Evolutionary conservation across 176 grass and related monocot genomes (phyloP).

Genomic region (Juncus effusus): DNA sequence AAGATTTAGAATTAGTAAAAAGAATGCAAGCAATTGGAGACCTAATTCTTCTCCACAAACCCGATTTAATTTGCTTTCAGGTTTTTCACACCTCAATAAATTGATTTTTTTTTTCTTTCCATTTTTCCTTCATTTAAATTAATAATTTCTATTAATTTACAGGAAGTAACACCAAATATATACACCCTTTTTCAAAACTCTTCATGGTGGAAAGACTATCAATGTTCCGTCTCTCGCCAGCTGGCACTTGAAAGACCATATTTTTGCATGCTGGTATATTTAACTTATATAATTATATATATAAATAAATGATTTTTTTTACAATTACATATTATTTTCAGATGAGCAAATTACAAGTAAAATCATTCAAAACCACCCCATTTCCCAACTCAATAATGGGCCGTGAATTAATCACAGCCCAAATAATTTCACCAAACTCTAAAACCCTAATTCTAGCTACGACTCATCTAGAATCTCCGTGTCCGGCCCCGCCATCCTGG

Average conservation of each 20-base stretch:
- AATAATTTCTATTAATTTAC: conserved; percentile 30
- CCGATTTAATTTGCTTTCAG: conserved; percentile 78
- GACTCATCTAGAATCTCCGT: conserved; percentile 81
- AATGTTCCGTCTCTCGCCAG: conserved; percentile 43
- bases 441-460: conserved; percentile 46
- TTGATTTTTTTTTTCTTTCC: conserved; percentile 24
- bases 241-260: conserved; percentile 48
- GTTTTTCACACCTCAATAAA: conserved; percentile 24
- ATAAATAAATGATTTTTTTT: no score
- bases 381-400: conserved; percentile 65
- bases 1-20: conserved; percentile 68
- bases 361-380: conserved; percentile 24
- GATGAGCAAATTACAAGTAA: conserved; percentile 53
- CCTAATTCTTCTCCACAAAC: conserved; percentile 57
- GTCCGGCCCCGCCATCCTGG: conserved; percentile 69
- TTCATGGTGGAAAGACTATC: conserved; percentile 78
- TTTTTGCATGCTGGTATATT: conserved; percentile 75
- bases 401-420: conserved; percentile 55
- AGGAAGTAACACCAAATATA: conserved; percentile 84
- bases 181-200: conserved; percentile 55
- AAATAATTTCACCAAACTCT: conserved; percentile 18
- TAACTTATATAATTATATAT: background rate
- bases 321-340: conserved; percentile 29
- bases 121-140: background rate
- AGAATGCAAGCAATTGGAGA: conserved; percentile 63